Conservation (phyloP, 257 asterid genomes). For the Ophiorrhiza pumila region DNA sequence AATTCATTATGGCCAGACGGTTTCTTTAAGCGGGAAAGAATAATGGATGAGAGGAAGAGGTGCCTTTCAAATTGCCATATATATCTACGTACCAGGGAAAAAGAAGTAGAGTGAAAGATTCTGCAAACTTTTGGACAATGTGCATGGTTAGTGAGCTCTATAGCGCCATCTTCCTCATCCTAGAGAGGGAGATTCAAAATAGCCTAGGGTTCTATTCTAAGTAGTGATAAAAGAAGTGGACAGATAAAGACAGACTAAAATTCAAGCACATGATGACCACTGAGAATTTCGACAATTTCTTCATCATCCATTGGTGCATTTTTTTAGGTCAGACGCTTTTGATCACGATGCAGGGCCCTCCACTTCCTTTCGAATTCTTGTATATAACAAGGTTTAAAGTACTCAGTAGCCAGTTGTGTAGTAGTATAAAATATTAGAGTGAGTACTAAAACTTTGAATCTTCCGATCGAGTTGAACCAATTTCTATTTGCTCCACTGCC, state of each 20-base stretch:
- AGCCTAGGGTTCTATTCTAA: neutral
- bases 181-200: neutral
- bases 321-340: neutral
- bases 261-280: conserved; percentile 9
- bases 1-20: neutral
- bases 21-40: no score
- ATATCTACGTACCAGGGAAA: no score
- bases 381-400: no score
- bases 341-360: neutral
- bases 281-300: conserved; percentile 1
- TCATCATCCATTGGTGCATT: neutral
- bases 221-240: neutral
- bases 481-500: no score
- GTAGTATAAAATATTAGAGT: no score
- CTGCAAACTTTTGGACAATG: neutral
- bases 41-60: no score
- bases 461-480: no score
- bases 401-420: no score
- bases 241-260: neutral
- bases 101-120: neutral
- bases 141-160: neutral
- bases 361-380: neutral
- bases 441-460: no score
- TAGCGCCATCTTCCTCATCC: neutral
- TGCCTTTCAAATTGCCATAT: neutral